phyloP scores from a whole-genome alignment of 441 rosid genomes.

The Croton setiger region DNA sequence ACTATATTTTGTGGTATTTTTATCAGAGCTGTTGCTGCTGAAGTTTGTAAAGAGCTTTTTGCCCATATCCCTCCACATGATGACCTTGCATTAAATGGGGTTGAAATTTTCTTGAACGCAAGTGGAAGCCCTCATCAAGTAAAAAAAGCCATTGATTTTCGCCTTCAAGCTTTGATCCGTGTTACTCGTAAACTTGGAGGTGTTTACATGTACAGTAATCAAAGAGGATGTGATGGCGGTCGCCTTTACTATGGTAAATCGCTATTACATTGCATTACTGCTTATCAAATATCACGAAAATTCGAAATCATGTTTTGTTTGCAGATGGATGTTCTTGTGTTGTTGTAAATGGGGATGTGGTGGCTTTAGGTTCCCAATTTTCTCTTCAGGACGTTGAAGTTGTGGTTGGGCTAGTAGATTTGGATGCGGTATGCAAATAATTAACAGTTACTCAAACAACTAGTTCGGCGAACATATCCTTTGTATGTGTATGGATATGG shows the following conservation, averaged over 20 bases:
- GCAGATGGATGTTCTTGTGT: constrained; percentile 87
- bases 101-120: constrained; percentile 95
- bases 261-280: no score
- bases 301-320: constrained; percentile 8
- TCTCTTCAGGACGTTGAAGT: constrained; percentile 89
- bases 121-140: constrained; percentile 96
- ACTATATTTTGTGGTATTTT: constrained; percentile 11
- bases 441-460: no score
- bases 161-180: constrained; percentile 65
- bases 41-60: constrained; percentile 94
- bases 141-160: constrained; percentile 69
- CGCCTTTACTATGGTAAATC: constrained; percentile 93
- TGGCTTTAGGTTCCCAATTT: constrained; percentile 92
- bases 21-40: constrained; percentile 86
- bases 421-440: constrained; percentile 66
- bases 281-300: no score
- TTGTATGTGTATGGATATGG: not conserved
- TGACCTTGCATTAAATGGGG: constrained; percentile 95
- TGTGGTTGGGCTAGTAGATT: constrained; percentile 77
- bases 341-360: constrained; percentile 80
- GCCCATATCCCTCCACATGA: constrained; percentile 78
- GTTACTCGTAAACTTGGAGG: constrained; percentile 90
- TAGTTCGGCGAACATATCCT: no score
- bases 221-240: constrained; percentile 95
- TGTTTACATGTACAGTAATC: constrained; percentile 93